Conservation (phyloP, 192 early-diverging fungal genomes). For the Coemansia sp. region DNA sequence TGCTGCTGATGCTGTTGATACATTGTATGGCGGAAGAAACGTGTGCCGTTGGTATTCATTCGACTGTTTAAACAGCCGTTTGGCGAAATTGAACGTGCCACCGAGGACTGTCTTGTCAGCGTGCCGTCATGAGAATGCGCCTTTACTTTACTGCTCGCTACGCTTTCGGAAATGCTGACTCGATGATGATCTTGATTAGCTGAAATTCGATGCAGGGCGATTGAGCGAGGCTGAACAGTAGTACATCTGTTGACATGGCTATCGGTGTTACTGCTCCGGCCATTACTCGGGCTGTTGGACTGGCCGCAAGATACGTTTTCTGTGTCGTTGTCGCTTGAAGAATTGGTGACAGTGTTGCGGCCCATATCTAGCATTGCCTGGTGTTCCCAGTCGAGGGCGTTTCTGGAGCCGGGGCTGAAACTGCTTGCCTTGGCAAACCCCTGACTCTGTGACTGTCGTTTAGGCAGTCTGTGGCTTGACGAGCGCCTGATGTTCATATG, state of each 20-base stretch:
- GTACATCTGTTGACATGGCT: constrained; percentile 10
- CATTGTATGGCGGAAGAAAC: background rate
- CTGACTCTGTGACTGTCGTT: background rate
- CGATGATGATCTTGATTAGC: background rate
- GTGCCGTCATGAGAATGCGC: constrained; percentile 46
- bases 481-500: background rate
- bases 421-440: constrained; percentile 3
- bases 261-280: constrained; percentile 7
- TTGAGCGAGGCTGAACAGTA: background rate
- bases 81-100: background rate
- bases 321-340: background rate
- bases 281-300: constrained; percentile 4
- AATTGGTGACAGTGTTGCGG: background rate
- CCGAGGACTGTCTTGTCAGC: background rate
- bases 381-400: constrained; percentile 12
- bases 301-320: background rate
- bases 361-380: background rate
- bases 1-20: constrained; percentile 6
- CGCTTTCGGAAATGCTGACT: constrained; percentile 1
- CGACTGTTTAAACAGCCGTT: constrained; percentile 5
- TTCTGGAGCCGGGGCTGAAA: background rate
- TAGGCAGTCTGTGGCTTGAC: constrained; percentile 3
- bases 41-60: constrained; percentile 15
- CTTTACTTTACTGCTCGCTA: constrained; percentile 16
- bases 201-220: background rate